Evolutionary conservation across 345 rosid genomes (phyloP), one percentile per base, ranked within the genome.

Genomic region (Populus ilicifolia): DNA sequence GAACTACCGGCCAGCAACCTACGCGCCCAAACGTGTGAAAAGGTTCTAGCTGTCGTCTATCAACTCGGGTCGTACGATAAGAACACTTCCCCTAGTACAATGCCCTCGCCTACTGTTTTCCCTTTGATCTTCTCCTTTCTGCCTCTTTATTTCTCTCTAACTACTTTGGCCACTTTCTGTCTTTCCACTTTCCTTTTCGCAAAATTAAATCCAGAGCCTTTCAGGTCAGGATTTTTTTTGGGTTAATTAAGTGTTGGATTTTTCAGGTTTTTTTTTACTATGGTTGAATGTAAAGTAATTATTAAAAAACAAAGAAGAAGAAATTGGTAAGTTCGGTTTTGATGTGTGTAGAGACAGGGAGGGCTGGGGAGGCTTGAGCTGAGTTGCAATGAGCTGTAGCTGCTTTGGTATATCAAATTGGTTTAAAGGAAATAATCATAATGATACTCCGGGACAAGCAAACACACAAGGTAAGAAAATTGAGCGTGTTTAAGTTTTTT

Each of bases 351-450:
- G 75, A 77, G n/a, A 16, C n/a, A 54, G 23, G 61, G 48, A 46
- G 69, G 46, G 12, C 0, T 11, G 46, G 1, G 67, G 73, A 69
- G 25, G 25, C 63, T 75, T 54, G 38, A 62, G 46, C 62, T 50
- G 61, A 33, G 25, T 54, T 85, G 87, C 86, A 68, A 94, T 94
- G 98, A 80, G 66, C 78, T 86, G 33, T 68, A 71, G 79, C 29
- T 90, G 97, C 84, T 89, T 89, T 50, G 86, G 94, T 76, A 27
- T 73, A 64, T 70, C 82, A 74, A 74, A 56, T 69, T 71, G 81
- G 75, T 85, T 88, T 68, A 85, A 84, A 80, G 72, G 86, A 74
- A 82, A 70, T 20, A 77, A 64, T 14, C 70, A 71, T 75, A 72
- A 38, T 61, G 79, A 50, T 39, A 68, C 75, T 56, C 87, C 79